Conservation (phyloP, 2,329 filamentous ascomycete species). For the Bisporella sp. region DNA sequence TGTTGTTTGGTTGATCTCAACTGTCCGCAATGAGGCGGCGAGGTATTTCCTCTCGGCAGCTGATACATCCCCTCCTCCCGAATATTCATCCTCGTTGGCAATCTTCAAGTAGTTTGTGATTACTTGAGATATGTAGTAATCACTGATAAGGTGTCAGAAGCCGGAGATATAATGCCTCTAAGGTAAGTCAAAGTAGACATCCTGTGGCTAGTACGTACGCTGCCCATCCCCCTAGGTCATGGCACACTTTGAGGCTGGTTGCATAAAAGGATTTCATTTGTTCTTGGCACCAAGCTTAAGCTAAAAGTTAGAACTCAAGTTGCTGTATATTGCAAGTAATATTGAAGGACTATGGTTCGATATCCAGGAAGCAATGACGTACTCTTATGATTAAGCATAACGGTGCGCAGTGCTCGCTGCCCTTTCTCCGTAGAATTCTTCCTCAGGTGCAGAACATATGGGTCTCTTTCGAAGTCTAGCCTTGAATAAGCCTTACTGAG, state of each 20-base stretch:
- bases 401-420: conserved; percentile 30
- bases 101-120: conserved; percentile 40
- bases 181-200: too few species aligned
- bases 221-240: conserved; percentile 61
- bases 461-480: conserved; percentile 55
- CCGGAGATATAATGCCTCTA: too few species aligned
- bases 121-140: conserved; percentile 50
- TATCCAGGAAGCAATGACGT: too few species aligned
- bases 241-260: conserved; percentile 42
- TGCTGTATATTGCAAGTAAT: too few species aligned
- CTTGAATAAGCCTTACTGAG: conserved; percentile 12
- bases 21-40: conserved; percentile 34
- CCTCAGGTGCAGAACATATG: conserved; percentile 44
- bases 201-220: conserved; percentile 21
- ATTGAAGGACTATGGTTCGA: too few species aligned
- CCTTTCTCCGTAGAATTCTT: conserved; percentile 35
- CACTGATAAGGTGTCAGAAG: conserved; percentile 18
- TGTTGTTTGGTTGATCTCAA: conserved; percentile 24
- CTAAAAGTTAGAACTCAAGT: too few species aligned
- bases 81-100: conserved; percentile 28
- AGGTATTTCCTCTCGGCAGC: conserved; percentile 50
- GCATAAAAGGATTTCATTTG: conserved; percentile 50
- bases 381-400: conserved; percentile 33
- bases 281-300: conserved; percentile 40
- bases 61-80: conserved; percentile 35